Conservation (phyloP, 495 filamentous ascomycete species). For the Annulohypoxylon stygium region DNA sequence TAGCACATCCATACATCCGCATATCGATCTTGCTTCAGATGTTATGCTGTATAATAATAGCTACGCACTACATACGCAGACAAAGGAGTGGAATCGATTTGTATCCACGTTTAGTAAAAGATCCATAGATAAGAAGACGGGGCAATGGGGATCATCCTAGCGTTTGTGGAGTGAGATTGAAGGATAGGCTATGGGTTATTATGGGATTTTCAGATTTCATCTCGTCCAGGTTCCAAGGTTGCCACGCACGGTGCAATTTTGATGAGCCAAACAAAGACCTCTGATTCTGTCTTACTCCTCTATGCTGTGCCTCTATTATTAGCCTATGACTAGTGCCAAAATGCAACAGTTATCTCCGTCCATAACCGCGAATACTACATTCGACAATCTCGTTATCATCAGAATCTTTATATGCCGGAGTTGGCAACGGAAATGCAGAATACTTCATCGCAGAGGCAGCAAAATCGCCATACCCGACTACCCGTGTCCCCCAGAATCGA, state of each 20-base stretch:
- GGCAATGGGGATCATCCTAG: slow-evolving; percentile 6
- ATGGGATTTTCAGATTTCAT: background rate
- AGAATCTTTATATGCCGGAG: background rate
- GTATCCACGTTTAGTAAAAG: slow-evolving; percentile 14
- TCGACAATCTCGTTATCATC: background rate
- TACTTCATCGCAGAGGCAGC: background rate
- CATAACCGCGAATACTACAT: slow-evolving; percentile 2
- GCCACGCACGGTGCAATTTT: slow-evolving; percentile 3
- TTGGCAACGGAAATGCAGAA: background rate
- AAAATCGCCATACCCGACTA: background rate
- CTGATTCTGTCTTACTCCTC: background rate
- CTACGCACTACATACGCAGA: background rate
- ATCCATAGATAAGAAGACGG: slow-evolving; percentile 3
- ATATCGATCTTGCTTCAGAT: slow-evolving; percentile 23
- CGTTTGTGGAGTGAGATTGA: slow-evolving; percentile 13
- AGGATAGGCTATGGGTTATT: background rate
- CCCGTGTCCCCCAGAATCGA: slow-evolving; percentile 10
- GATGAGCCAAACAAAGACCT: slow-evolving; percentile 2
- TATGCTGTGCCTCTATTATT: slow-evolving; percentile 2
- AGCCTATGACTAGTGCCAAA: background rate
- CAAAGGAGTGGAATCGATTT: slow-evolving; percentile 3
- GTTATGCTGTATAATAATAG: slow-evolving; percentile 12
- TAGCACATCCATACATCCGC: background rate
- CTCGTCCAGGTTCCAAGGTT: background rate
- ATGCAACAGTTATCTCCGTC: slow-evolving; percentile 8